These are phyloP conservation scores for Platanthera guangdongensis DNA, from an alignment of 106 monocot species.

Conservation along the genomic window DNA sequence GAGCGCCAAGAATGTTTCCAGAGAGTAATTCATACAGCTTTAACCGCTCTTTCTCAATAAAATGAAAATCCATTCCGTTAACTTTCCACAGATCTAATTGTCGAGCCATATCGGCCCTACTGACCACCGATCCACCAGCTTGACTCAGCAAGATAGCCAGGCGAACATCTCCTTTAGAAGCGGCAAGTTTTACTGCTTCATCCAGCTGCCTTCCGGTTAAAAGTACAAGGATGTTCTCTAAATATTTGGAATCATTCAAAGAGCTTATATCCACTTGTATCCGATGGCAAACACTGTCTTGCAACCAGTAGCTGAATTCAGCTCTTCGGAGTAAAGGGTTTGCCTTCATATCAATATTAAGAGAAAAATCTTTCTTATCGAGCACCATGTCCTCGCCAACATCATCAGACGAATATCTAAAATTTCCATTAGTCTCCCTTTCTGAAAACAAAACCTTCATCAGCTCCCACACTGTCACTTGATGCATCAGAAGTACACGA, in stretches of 20 bases:
- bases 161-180: conserved; percentile 83
- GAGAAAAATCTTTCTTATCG: conserved; percentile 49
- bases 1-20: conserved; percentile 70
- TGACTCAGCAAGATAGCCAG: conserved; percentile 77
- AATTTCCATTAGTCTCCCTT: conserved; percentile 28
- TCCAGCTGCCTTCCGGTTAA: conserved; percentile 82
- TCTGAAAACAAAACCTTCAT: conserved; percentile 88
- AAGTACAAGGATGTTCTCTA: conserved; percentile 65
- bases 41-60: conserved; percentile 69
- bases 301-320: conserved; percentile 88
- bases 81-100: conserved; percentile 80
- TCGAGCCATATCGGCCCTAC: conserved; percentile 67
- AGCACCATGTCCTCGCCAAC: conserved; percentile 65
- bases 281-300: conserved; percentile 80
- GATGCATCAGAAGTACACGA: conserved; percentile 76
- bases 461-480: conserved; percentile 83
- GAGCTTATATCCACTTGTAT: conserved; percentile 78
- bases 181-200: conserved; percentile 74
- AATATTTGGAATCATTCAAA: conserved; percentile 50
- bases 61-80: conserved; percentile 83
- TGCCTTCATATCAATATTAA: conserved; percentile 66
- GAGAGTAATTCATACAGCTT: conserved; percentile 82
- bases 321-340: conserved; percentile 69
- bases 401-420: conserved; percentile 25
- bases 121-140: conserved; percentile 76